Conservation (phyloP, 2,329 filamentous ascomycete species). For the Ascochyta clinopodiicola region DNA sequence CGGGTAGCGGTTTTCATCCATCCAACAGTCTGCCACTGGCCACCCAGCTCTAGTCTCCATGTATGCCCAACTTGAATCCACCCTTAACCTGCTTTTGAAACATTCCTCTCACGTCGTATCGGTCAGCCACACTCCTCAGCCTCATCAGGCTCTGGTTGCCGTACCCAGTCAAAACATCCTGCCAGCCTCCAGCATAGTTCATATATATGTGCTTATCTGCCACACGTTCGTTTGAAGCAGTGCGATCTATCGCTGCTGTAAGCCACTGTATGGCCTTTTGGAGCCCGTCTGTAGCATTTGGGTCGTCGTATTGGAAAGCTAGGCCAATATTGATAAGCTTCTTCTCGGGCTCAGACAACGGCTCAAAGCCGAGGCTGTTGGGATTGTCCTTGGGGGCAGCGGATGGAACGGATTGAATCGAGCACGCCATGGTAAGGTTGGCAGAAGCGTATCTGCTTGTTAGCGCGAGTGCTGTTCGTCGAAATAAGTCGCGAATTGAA, state of each 20-base stretch:
- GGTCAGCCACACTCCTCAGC: conserved; percentile 21
- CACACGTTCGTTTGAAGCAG: conserved; percentile 28
- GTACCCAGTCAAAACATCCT: conserved; percentile 36
- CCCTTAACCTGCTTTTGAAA: conserved; percentile 29
- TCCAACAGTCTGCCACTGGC: too few species aligned
- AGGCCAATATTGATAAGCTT: conserved; percentile 4
- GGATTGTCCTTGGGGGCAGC: conserved; percentile 3
- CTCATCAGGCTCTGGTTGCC: conserved; percentile 17
- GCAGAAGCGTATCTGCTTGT: neutral
- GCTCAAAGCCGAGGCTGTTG: conserved; percentile 7
- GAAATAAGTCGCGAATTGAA: neutral
- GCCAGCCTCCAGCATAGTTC: conserved; percentile 46
- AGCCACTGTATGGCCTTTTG: conserved; percentile 5
- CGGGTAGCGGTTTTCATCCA: too few species aligned
- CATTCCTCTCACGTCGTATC: conserved; percentile 31
- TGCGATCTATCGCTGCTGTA: conserved; percentile 22
- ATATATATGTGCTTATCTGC: conserved; percentile 30
- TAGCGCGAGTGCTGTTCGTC: neutral
- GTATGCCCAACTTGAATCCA: neutral
- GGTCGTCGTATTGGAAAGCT: conserved; percentile 30
- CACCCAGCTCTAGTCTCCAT: too few species aligned
- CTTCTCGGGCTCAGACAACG: neutral
- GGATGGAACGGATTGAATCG: conserved; percentile 12
- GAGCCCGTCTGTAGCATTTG: conserved; percentile 21
- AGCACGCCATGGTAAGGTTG: conserved; percentile 7